These are phyloP conservation scores for Arthrobotrys sphaeroides DNA, from an alignment of 2,329 filamentous ascomycete species.

Conservation along the genomic window DNA sequence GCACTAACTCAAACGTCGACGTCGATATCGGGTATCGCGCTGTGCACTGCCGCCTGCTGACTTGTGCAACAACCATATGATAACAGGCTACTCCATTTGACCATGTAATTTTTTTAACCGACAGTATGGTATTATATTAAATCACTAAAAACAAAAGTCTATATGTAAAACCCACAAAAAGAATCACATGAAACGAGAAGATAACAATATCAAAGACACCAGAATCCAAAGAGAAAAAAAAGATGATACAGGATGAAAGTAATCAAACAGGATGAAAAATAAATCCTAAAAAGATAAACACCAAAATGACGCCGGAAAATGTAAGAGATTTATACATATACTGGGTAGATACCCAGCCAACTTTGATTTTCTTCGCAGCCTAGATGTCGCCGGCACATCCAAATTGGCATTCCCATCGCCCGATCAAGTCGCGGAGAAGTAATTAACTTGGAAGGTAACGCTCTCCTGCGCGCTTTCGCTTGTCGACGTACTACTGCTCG, in stretches of 20 bases:
- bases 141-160: neutral
- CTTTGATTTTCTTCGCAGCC: neutral
- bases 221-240: too few relatives aligned
- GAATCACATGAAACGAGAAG: neutral
- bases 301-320: neutral
- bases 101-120: too few relatives aligned
- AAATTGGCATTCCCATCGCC: neutral
- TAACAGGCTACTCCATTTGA: too few relatives aligned
- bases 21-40: too few relatives aligned
- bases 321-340: too few relatives aligned
- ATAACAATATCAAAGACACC: too few relatives aligned
- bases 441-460: conserved; percentile 4
- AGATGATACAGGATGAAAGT: neutral
- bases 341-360: too few relatives aligned
- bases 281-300: neutral
- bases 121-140: conserved; percentile 2
- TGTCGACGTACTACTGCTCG: neutral
- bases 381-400: neutral
- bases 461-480: neutral
- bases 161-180: neutral
- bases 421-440: conserved; percentile 1
- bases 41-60: too few relatives aligned
- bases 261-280: neutral
- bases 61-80: too few relatives aligned
- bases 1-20: too few relatives aligned